Evolutionary conservation across 495 filamentous ascomycete genomes (phyloP), one percentile per base, ranked within the genome.

Genomic region (Aspergillus asperescens): DNA sequence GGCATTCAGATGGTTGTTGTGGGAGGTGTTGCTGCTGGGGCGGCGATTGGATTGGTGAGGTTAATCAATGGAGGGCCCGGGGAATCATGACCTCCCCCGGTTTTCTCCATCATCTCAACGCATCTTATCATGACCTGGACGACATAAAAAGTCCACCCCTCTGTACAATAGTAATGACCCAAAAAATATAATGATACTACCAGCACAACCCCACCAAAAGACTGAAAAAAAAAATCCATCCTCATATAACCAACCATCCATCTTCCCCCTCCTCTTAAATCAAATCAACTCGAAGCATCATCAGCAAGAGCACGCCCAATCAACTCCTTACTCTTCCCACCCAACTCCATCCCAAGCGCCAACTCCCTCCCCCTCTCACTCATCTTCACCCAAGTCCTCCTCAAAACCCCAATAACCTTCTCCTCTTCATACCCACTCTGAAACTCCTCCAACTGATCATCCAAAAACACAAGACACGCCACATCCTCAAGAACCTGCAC

Each of bases 361-460:
- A 90, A 68, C 54, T 79, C 79, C 51, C 78, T 70, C n/a, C 87
- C 88, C 47, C 61, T 57, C 50, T 75, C 73, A 34, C 73, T 80
- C 87, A 93, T 91, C 78, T 93, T 93, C 40, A 55, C 83, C 88
- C 88, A 93, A 31, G 87, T 90, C 84, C 91, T 90, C 59, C 72
- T 65, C 68, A 93, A 63, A 53, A 93, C 90, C 10, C 61, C 72
- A 10, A 91, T 55, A 38, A 88, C 79, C 75, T 90, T 91, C 46
- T 81, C 85, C 68, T 90, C 87, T 77, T 82, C 62, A 78, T 75
- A 51, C 71, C 63, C 66, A 50, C 72, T 74, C 73, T 86, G 84
- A 67, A 90, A 93, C 40, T 75, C 77, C 60, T 87, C 88, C 54
- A 91, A 83, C 69, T 90, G 87, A 62, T 89, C 88, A 64, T 90